Evolutionary conservation across 2,329 filamentous ascomycete species (phyloP).

Genomic region (Sordariomycetes sp.): DNA sequence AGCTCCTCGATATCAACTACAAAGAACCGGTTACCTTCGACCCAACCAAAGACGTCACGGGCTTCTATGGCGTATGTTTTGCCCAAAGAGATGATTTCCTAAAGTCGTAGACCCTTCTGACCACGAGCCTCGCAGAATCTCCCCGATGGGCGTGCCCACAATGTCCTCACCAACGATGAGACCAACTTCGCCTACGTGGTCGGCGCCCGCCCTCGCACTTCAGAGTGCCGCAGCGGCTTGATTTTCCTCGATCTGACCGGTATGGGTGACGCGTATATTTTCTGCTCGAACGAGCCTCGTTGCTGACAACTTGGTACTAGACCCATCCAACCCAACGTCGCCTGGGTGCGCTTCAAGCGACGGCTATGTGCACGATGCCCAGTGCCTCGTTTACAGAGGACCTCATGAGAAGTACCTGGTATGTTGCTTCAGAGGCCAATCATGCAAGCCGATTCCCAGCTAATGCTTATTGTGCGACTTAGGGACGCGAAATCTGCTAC

Average conservation of each 20-base stretch:
- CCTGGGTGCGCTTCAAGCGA: constrained; percentile 45
- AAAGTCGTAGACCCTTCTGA: too few species aligned
- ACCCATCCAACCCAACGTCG: constrained; percentile 40
- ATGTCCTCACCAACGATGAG: constrained; percentile 24
- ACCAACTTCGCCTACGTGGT: constrained; percentile 35
- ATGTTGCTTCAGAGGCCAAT: too few species aligned
- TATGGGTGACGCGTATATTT: neutral
- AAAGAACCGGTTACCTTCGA: constrained; percentile 19
- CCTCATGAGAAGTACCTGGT: constrained; percentile 15
- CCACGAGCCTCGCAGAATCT: constrained; percentile 9
- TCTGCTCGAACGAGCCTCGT: constrained; percentile 41
- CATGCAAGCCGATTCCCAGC: neutral
- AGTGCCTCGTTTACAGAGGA: constrained; percentile 46
- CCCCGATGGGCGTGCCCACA: constrained; percentile 8
- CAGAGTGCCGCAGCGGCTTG: constrained; percentile 39
- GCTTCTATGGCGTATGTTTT: constrained; percentile 17
- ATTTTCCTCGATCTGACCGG: constrained; percentile 48
- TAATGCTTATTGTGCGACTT: neutral
- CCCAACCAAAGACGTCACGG: constrained; percentile 18
- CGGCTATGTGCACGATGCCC: constrained; percentile 53
- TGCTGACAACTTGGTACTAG: neutral
- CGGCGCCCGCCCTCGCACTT: constrained; percentile 19
- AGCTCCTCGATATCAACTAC: constrained; percentile 38
- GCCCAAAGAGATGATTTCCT: too few species aligned
- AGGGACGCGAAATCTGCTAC: constrained; percentile 42